Evolutionary conservation across 2,329 filamentous ascomycete genomes (phyloP), one percentile per base, ranked within the genome.

Genomic region (Esteya vermicola): DNA sequence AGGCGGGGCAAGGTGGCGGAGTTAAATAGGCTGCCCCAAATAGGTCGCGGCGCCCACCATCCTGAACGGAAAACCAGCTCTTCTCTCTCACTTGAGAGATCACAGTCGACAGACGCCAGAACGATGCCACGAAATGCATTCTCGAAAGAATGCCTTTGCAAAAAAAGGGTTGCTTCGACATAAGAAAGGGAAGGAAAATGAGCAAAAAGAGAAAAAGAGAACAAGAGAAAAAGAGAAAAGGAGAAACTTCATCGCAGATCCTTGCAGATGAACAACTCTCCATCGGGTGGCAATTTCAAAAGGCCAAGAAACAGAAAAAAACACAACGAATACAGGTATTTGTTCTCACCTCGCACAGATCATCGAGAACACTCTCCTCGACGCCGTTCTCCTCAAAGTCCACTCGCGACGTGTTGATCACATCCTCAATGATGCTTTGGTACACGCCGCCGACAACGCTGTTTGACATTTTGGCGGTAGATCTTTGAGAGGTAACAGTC

Each of bases 381-480:
- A 96, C 81, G 52, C 91, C 91, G 51, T 81, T 85, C 64, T 98
- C 91, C 60, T 98, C 91, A 58, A 98, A 96, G 62, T 96, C 91
- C 55, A 89, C 83, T 55, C 84, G 75, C 54, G 89, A 95, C 50
- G 83, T 81, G 52, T 89, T 81, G 61, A 96, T 85, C 57, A 98
- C 86, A 64, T 91, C 85, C 47, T 80, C 69, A 56, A 83, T 83
- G 59, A 83, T 78, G 53, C 70, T 65, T 60, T 78, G 69, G 61
- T 95, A 98, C 54, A 96, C 80, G 50, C 66, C 64, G 54, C 91
- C 91, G 66, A 77, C 72, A 14, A 63, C 61, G 35, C 58, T 53
- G 57, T 77, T 76, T 43, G 72, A 76, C 72, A 77, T 76, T 3
- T 14, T 32, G 7, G 36, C 36, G 28, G 28, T 6, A n/a, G n/a